Evolutionary conservation across 2,329 filamentous ascomycete species (phyloP), one percentile per base, ranked within the genome.

Genomic region (Hansfordia pulvinata): DNA sequence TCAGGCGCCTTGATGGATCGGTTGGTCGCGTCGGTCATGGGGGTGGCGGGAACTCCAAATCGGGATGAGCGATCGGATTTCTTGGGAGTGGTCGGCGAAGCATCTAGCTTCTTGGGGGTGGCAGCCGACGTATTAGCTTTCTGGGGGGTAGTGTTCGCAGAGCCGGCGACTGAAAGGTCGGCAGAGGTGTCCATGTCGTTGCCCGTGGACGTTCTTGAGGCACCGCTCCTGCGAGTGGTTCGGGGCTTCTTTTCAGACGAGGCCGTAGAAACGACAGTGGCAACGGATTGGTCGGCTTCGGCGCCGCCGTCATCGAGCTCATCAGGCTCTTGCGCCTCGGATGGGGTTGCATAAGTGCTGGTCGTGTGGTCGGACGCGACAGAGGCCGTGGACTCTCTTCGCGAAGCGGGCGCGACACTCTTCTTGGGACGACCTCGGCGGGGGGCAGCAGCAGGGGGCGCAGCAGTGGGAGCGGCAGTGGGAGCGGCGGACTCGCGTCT

Each of bases 1-100:
- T 68, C 50, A n/a, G 62, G 60, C 36, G 74, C 68, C 47, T 84
- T 85, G 41, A 79, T 54, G 20, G 65, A 69, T 13, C 66, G 59
- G 20, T 65, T 60, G 10, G 82, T 86, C 35, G 85, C 82, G 44
- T 93, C 82, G 33, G 70, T 64, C 22, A 88, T 61, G 3, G 82
- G 76, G 3, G 72, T 70, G 11, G 49, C 52, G 25, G 61, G 60
- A 24, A 59, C 36, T 35, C 63, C 53, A 9, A 64, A 58, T 10
- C 63, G 53, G 29, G 72, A 64, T 25, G 71, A 68, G 12, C 74
- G 70, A 21, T 57, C 51, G 7, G 73, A 71, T 8, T 64, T 48
- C 30, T 65, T 56, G 3, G 69, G 65, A 7, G 64, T 69, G 2
- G 62, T 60, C 28, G 57, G 44, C 32, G 43, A 47, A 30, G 46